Evolutionary conservation across 805 yeast species (phyloP), one percentile per base, ranked within the genome.

Genomic region (Maudiozyma serrabonitensis): DNA sequence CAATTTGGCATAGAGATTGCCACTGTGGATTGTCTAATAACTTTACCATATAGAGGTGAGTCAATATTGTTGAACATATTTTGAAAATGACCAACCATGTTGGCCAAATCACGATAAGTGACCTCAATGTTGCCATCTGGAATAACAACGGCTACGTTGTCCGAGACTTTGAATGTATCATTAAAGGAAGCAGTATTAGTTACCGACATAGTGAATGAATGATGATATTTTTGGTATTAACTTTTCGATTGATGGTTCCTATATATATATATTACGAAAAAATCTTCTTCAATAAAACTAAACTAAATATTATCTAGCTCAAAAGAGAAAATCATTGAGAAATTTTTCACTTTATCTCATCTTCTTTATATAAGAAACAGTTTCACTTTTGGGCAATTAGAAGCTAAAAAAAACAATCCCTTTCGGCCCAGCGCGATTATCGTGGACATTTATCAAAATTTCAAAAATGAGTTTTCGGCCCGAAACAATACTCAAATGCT

Each of bases 1-100:
- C 78, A 67, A 60, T 84, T 83, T 28, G 82, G 80, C 51, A 83
- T 65, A 0, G 85, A 72, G 21, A 82, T 80, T 0, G 84, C 82
- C 40, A 81, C 70, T 2, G 79, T 73, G 3, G 73, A 59, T 54
- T 76, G 78, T 41, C 66, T 59, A 7, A 56, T 54, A 4, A 69
- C 61, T 9, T 61, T 47, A 15, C 56, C 55, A 46, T 53, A 70
- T 26, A 76, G 55, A 8, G 80, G 80, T 1, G 78, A 75, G 6
- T 64, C 55, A 1, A 67, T 55, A 32, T 70, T 63, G 54, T 54
- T 63, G 57, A 68, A 80, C 50, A 80, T 56, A 7, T 75, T 69
- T 56, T 79, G 80, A 51, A 79, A 66, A 50, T 75, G 77, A 1
- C 73, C 75, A 1, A 78, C 69, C 48, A 72, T 67, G 16, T 67